These are phyloP conservation scores for Ogataea hybrid DNA, from an alignment of 1,139 yeast species.

Conservation along the genomic window DNA sequence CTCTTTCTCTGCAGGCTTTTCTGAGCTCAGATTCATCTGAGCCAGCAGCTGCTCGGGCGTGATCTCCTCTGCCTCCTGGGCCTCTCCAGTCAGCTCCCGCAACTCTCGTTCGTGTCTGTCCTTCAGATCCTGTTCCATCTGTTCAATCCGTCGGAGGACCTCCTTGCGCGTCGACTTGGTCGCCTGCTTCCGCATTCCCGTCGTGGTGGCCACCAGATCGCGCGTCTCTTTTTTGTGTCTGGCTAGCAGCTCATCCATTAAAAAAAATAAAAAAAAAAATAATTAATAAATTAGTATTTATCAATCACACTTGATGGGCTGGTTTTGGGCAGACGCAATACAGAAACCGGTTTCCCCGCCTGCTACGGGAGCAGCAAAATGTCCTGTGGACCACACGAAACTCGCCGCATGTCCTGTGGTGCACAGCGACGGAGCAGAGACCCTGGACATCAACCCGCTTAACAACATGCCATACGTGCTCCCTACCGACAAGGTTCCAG, in stretches of 20 bases:
- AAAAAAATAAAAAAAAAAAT: slow-evolving; percentile 1
- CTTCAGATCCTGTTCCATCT: slow-evolving; percentile 55
- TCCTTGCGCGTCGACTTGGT: slow-evolving; percentile 72
- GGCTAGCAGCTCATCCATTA: slow-evolving; percentile 49
- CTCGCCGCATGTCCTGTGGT: slow-evolving; percentile 37
- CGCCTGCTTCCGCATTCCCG: slow-evolving; percentile 80
- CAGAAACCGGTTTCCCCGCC: background rate
- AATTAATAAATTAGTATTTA: background rate
- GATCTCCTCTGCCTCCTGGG: slow-evolving; percentile 18
- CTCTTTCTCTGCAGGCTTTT: slow-evolving; percentile 13
- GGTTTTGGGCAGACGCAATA: slow-evolving; percentile 68
- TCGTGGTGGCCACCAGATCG: slow-evolving; percentile 63
- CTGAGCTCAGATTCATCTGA: slow-evolving; percentile 42
- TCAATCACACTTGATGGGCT: slow-evolving; percentile 54
- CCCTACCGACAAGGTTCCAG: slow-evolving; percentile 68
- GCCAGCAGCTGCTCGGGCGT: slow-evolving; percentile 52
- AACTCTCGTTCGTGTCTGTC: slow-evolving; percentile 54
- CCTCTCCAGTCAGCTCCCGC: slow-evolving; percentile 7
- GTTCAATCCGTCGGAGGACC: slow-evolving; percentile 53
- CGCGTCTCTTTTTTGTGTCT: slow-evolving; percentile 69
- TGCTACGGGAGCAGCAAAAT: slow-evolving; percentile 24
- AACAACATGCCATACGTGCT: slow-evolving; percentile 86
- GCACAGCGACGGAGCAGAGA: slow-evolving; percentile 15
- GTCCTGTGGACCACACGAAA: slow-evolving; percentile 44
- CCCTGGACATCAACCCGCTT: slow-evolving; percentile 59